These are phyloP conservation scores for Wolfiporia cocos DNA, from an alignment of 1,284 basidiomycete species.

Conservation along the genomic window DNA sequence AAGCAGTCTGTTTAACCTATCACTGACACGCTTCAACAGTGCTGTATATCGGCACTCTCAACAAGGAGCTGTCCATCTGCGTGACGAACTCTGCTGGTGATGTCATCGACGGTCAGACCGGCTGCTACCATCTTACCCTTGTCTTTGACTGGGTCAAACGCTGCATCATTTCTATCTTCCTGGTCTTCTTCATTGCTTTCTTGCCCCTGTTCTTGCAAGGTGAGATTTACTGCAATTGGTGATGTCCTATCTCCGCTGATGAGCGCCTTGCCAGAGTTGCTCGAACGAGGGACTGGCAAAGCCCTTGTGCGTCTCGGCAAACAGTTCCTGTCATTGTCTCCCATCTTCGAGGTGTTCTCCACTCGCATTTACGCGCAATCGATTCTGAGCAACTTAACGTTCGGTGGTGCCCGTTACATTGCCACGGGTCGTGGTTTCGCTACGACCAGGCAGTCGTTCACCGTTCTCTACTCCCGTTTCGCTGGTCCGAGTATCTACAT, in stretches of 20 bases:
- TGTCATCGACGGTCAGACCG: constrained; percentile 74
- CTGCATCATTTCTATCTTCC: constrained; percentile 92
- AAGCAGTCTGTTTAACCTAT: constrained; percentile 6
- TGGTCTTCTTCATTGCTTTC: constrained; percentile 96
- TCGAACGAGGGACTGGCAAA: constrained; percentile 90
- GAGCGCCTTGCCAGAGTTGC: too few species aligned
- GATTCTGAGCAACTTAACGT: constrained; percentile 90
- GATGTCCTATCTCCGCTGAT: constrained; percentile 5
- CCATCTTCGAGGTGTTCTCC: constrained; percentile 95
- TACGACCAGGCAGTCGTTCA: constrained; percentile 90
- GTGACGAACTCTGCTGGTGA: constrained; percentile 77
- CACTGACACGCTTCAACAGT: constrained; percentile 38
- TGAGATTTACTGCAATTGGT: constrained; percentile 26
- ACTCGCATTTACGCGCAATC: constrained; percentile 97
- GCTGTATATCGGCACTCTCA: constrained; percentile 90
- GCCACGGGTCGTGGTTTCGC: constrained; percentile 97
- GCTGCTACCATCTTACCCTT: constrained; percentile 91
- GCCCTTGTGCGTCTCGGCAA: constrained; percentile 91
- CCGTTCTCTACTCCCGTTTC: constrained; percentile 93
- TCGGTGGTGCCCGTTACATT: constrained; percentile 95
- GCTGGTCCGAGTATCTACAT: constrained; percentile 98
- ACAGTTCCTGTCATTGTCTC: constrained; percentile 92
- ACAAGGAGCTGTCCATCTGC: constrained; percentile 86
- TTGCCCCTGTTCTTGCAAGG: constrained; percentile 93
- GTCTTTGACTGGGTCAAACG: constrained; percentile 97